Conservation (phyloP, 805 yeast genomes). For the Metschnikowia amazonensis region DNA sequence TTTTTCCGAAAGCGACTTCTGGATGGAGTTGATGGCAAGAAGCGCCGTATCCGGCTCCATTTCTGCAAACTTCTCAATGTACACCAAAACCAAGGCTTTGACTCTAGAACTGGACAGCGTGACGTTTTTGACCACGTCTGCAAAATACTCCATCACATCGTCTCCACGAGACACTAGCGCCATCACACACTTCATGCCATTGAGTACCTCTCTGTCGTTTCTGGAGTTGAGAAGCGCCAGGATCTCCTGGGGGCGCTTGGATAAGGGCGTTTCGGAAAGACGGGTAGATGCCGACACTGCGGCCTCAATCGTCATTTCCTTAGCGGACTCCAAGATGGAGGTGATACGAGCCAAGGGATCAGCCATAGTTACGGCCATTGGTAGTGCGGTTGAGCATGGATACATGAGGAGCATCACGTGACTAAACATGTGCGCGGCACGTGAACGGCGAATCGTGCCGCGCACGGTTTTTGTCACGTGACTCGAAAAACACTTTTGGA, state of each 20-base stretch:
- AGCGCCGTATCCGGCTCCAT: conserved; percentile 85
- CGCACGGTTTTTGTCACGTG: too few species aligned
- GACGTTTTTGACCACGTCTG: conserved; percentile 86
- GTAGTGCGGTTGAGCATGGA: neutral
- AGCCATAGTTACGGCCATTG: conserved; percentile 25
- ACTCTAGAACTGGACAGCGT: conserved; percentile 62
- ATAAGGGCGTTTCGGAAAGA: conserved; percentile 57
- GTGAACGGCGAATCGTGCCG: too few species aligned
- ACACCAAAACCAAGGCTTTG: conserved; percentile 71
- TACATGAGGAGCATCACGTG: neutral
- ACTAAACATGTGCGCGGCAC: neutral
- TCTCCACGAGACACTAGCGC: conserved; percentile 39
- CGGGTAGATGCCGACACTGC: conserved; percentile 74
- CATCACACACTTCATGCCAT: conserved; percentile 41
- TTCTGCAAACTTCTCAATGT: conserved; percentile 73
- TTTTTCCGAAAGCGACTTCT: conserved; percentile 71
- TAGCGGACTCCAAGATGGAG: conserved; percentile 74
- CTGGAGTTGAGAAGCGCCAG: conserved; percentile 63
- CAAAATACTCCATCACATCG: conserved; percentile 51
- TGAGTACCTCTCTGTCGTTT: conserved; percentile 48
- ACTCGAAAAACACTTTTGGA: too few species aligned
- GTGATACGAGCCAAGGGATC: conserved; percentile 58
- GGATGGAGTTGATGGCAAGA: conserved; percentile 86
- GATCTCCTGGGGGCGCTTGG: conserved; percentile 64
- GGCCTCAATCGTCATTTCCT: conserved; percentile 75